A percentile compares a stretch with the other conserved stretches of the same genome.
Conservation (phyloP, 202 grass and related monocot genomes). For the Alloteropsis angusta region DNA sequence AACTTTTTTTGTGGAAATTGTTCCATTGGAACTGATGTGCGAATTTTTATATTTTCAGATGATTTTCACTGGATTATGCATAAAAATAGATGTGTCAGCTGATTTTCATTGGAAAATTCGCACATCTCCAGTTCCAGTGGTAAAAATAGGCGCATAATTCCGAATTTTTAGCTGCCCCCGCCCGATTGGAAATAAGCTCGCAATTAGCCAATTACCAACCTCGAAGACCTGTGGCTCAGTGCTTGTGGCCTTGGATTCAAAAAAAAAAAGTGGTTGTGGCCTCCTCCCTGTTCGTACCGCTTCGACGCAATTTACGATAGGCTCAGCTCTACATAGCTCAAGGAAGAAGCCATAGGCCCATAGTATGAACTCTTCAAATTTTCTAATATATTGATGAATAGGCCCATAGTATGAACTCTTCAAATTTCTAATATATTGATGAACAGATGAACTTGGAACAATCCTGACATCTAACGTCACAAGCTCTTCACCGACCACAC, state of each 20-base stretch:
- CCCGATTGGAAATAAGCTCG: not conserved
- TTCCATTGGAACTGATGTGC: too few species aligned
- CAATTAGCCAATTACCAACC: not conserved
- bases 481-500: slow-evolving; percentile 26
- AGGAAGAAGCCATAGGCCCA: not conserved
- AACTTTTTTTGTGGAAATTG: too few species aligned
- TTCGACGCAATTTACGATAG: not conserved
- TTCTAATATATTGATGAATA: slow-evolving; percentile 23
- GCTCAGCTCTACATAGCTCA: not conserved
- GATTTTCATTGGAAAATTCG: too few species aligned
- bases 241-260: too few species aligned
- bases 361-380: not conserved
- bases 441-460: slow-evolving; percentile 16
- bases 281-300: not conserved
- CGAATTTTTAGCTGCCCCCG: not conserved
- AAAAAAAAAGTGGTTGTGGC: too few species aligned
- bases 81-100: not conserved
- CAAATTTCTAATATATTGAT: not conserved
- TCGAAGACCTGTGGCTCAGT: too few species aligned
- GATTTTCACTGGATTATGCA: too few species aligned
- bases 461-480: slow-evolving; percentile 23
- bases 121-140: too few species aligned
- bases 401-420: not conserved
- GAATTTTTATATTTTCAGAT: too few species aligned
- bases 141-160: not conserved